phyloP scores from a whole-genome alignment of 1,284 basidiomycete genomes.

The Ustilago loliicola region DNA sequence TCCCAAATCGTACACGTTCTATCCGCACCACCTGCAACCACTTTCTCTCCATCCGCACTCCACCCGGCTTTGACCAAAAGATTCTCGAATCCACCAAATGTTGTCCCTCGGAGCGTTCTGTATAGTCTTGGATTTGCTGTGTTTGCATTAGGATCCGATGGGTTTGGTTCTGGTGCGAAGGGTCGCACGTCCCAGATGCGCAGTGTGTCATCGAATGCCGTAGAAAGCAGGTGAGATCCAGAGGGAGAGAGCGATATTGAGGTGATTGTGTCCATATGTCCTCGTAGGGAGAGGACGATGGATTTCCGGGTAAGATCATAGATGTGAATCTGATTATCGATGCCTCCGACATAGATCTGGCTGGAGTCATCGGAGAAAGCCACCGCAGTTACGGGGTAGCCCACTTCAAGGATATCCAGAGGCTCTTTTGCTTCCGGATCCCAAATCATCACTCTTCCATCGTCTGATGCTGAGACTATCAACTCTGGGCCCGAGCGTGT shows the following conservation, averaged over 20 bases:
- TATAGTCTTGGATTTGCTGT: conserved; percentile 55
- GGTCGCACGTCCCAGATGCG: conserved; percentile 70
- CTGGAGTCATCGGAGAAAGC: conserved; percentile 67
- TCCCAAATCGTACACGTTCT: conserved; percentile 68
- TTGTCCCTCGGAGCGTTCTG: conserved; percentile 63
- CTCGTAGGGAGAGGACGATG: conserved; percentile 57
- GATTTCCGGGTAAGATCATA: conserved; percentile 62
- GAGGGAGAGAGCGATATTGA: conserved; percentile 62
- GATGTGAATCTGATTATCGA: conserved; percentile 69
- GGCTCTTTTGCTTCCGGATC: conserved; percentile 57
- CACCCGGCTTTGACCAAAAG: conserved; percentile 59
- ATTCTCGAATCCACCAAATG: conserved; percentile 66
- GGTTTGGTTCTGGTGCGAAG: conserved; percentile 64
- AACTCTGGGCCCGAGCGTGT: conserved; percentile 57
- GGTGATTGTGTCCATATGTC: conserved; percentile 63
- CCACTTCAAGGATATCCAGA: conserved; percentile 61
- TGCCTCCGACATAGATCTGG: conserved; percentile 67
- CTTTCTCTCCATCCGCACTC: conserved; percentile 63
- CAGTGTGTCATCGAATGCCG: conserved; percentile 64
- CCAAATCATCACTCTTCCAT: conserved; percentile 68
- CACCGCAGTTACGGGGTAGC: conserved; percentile 69
- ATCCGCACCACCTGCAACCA: conserved; percentile 65
- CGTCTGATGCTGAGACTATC: conserved; percentile 64
- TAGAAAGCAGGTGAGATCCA: conserved; percentile 66
- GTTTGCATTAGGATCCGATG: conserved; percentile 36